These are phyloP conservation scores for Paramyrothecium roridum DNA, from an alignment of 2,329 filamentous ascomycete species.

Conservation along the genomic window DNA sequence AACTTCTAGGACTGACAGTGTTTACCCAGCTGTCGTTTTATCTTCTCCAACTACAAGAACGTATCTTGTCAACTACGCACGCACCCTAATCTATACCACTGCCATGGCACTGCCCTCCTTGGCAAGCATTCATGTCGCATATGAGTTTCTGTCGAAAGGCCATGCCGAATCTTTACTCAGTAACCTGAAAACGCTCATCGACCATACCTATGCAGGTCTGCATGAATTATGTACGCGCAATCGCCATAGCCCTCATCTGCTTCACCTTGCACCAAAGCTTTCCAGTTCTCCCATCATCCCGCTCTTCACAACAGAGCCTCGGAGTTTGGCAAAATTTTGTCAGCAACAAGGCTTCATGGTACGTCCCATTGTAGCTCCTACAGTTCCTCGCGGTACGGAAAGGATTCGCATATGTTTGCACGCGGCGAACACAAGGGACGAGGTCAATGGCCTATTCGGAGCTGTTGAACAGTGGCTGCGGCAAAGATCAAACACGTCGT, in stretches of 20 bases:
- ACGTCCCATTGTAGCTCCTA: slow-evolving; percentile 65
- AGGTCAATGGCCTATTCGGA: slow-evolving; percentile 52
- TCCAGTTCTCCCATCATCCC: slow-evolving; percentile 64
- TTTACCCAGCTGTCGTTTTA: slow-evolving; percentile 47
- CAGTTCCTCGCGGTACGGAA: slow-evolving; percentile 61
- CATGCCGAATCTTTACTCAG: slow-evolving; percentile 33
- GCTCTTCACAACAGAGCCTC: slow-evolving; percentile 54
- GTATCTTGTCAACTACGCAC: slow-evolving; percentile 73
- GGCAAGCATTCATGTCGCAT: slow-evolving; percentile 54
- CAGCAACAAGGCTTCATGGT: slow-evolving; percentile 58
- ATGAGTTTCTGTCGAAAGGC: slow-evolving; percentile 51
- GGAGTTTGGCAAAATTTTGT: slow-evolving; percentile 56
- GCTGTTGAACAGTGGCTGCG: slow-evolving; percentile 45
- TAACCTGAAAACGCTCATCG: slow-evolving; percentile 28
- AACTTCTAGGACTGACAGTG: neutral
- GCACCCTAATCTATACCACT: slow-evolving; percentile 73
- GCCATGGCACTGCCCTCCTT: slow-evolving; percentile 62
- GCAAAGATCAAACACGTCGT: neutral
- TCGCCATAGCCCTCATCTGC: slow-evolving; percentile 17
- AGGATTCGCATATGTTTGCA: slow-evolving; percentile 67
- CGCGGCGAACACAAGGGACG: slow-evolving; percentile 56
- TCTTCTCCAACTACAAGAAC: slow-evolving; percentile 56
- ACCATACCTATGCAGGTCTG: slow-evolving; percentile 43
- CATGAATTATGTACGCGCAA: slow-evolving; percentile 24
- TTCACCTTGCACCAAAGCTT: slow-evolving; percentile 26